These are phyloP conservation scores for Monotropa hypopitys DNA, from an alignment of 179 eudicot species.

Conservation along the genomic window DNA sequence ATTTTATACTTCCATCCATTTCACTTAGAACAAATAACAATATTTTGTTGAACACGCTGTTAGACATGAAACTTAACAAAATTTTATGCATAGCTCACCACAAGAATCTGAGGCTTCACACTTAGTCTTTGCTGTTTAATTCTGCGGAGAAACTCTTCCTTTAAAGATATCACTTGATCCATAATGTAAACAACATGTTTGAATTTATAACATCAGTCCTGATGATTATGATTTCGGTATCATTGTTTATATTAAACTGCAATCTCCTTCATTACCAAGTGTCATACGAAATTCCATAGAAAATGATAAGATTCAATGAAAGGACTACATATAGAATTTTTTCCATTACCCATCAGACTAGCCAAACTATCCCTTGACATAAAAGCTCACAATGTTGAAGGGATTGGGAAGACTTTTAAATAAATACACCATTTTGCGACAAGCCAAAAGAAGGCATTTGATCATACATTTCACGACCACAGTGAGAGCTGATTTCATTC, in stretches of 20 bases:
- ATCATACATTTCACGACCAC: too few relatives aligned
- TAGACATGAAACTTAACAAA: constrained; percentile 62
- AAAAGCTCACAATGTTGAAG: constrained; percentile 78
- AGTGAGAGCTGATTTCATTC: too few relatives aligned
- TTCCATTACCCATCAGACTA: constrained; percentile 57
- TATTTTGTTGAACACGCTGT: constrained; percentile 77
- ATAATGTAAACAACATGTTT: constrained; percentile 58
- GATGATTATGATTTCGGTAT: neutral
- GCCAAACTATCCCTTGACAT: constrained; percentile 89
- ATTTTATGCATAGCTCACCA: constrained; percentile 25
- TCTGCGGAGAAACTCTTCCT: constrained; percentile 45
- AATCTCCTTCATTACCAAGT: constrained; percentile 1
- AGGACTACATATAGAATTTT: too few relatives aligned
- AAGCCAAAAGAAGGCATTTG: neutral
- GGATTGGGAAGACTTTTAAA: constrained; percentile 60
- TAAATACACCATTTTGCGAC: constrained; percentile 45
- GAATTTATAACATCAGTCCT: neutral
- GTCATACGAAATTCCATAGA: too few relatives aligned
- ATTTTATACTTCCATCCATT: constrained; percentile 83
- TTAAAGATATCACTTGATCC: constrained; percentile 57
- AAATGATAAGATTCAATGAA: too few relatives aligned
- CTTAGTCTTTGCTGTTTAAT: constrained; percentile 49
- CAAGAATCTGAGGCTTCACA: constrained; percentile 54
- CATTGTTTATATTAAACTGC: neutral
- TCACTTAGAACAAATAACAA: constrained; percentile 68